A percentile compares a stretch with the other conserved stretches of the same genome.
Evolutionary conservation across 306 rosid genomes (phyloP).

Genomic region (Cotoneaster glaucophyllus): DNA sequence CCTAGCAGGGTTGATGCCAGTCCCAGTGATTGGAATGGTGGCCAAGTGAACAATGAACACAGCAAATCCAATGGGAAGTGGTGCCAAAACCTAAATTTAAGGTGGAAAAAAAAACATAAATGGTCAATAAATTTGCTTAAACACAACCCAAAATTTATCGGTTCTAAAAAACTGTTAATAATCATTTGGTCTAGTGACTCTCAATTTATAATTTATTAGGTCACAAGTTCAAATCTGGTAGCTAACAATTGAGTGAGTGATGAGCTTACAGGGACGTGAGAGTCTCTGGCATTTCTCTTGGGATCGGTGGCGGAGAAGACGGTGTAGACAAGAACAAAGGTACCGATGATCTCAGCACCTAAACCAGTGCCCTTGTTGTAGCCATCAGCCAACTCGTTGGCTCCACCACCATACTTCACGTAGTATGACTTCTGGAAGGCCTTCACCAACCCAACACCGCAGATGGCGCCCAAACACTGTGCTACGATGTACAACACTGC

Average conservation of each 20-base stretch:
- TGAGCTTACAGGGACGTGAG: constrained; percentile 82
- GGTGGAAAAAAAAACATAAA: not conserved
- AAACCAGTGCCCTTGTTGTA: constrained; percentile 74
- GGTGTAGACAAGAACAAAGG: constrained; percentile 94
- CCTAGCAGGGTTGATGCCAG: constrained; percentile 95
- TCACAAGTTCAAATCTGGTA: not conserved
- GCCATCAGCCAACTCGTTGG: constrained; percentile 32
- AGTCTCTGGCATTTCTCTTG: constrained; percentile 84
- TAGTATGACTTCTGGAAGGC: constrained; percentile 62
- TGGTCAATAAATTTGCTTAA: not conserved
- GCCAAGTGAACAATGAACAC: constrained; percentile 98
- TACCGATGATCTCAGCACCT: constrained; percentile 92
- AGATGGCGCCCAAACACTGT: constrained; percentile 70
- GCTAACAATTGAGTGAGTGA: not conserved
- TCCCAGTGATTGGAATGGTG: constrained; percentile 87
- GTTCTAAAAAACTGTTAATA: too few species aligned
- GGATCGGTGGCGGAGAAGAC: constrained; percentile 98
- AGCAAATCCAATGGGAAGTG: constrained; percentile 92
- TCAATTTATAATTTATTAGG: too few species aligned
- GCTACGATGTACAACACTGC: constrained; percentile 69
- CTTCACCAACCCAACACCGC: constrained; percentile 72
- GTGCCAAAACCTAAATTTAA: constrained; percentile 70
- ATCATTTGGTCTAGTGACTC: not conserved
- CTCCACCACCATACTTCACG: constrained; percentile 53
- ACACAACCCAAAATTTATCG: not conserved